Evolutionary conservation across 2,329 filamentous ascomycete genomes (phyloP).

Genomic region (Xylariales sp.): DNA sequence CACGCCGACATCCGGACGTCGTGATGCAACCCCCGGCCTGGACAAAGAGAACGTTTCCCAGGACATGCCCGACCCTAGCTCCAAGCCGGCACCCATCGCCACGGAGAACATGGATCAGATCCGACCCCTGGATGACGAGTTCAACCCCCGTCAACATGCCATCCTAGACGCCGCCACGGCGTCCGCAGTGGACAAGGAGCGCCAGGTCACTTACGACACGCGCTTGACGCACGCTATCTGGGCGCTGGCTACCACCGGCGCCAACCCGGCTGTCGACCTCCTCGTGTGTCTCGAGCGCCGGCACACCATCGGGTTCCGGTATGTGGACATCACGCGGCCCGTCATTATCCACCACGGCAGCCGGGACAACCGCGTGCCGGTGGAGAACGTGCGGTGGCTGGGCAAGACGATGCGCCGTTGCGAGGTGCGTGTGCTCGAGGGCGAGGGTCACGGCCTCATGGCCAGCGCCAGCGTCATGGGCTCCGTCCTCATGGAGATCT

Average conservation of each 20-base stretch:
- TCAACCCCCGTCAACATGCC: conserved; percentile 16
- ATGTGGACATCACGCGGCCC: conserved; percentile 88
- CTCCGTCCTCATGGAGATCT: conserved; percentile 89
- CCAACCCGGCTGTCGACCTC: conserved; percentile 90
- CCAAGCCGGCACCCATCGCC: conserved; percentile 21
- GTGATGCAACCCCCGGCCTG: conserved; percentile 30
- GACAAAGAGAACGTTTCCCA: conserved; percentile 47
- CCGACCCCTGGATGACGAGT: conserved; percentile 23
- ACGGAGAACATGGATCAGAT: conserved; percentile 48
- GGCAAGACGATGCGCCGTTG: conserved; percentile 91
- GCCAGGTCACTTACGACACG: conserved; percentile 73
- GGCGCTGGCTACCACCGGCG: conserved; percentile 84
- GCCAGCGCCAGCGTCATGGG: conserved; percentile 92
- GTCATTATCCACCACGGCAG: conserved; percentile 94
- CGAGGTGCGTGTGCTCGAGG: conserved; percentile 84
- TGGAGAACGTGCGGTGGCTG: conserved; percentile 93
- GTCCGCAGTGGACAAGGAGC: conserved; percentile 64
- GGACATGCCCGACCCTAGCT: conserved; percentile 15
- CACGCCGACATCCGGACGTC: conserved; percentile 25
- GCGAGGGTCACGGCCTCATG: conserved; percentile 94
- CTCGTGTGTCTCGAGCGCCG: conserved; percentile 88
- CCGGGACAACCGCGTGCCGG: conserved; percentile 84
- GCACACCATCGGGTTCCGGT: conserved; percentile 90
- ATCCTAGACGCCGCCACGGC: conserved; percentile 52
- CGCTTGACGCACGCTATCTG: conserved; percentile 91